Evolutionary conservation across 2,329 filamentous ascomycete genomes (phyloP).

Genomic region (Aspergillus niger): DNA sequence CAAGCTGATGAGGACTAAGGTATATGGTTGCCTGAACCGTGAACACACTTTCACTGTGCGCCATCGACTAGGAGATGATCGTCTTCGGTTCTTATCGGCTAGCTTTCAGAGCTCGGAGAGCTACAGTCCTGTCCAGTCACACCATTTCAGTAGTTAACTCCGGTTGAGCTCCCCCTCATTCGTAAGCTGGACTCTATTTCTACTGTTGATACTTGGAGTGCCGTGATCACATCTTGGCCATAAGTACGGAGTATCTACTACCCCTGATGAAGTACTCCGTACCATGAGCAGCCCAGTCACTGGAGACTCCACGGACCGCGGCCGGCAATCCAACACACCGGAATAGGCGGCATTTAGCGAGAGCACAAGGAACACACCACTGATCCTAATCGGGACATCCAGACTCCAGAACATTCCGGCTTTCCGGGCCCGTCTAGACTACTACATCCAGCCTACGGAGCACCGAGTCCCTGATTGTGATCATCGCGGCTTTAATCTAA

Average conservation of each 20-base stretch:
- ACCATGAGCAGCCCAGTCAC: too few species aligned
- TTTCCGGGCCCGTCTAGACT: background rate
- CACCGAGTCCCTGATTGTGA: constrained; percentile 8
- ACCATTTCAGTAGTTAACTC: background rate
- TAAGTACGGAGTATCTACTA: background rate
- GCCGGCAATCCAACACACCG: background rate
- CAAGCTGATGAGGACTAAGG: background rate
- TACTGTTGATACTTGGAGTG: too few species aligned
- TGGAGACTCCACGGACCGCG: background rate
- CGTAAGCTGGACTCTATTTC: too few species aligned
- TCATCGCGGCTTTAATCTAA: background rate
- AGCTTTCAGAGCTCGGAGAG: background rate
- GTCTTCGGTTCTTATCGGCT: background rate
- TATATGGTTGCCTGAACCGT: constrained; percentile 8
- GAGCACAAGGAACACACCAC: background rate
- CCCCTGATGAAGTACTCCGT: background rate
- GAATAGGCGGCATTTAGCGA: constrained; percentile 1
- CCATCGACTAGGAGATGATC: background rate
- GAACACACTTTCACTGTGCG: background rate
- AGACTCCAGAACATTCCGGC: background rate
- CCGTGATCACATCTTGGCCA: too few species aligned
- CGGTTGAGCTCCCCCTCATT: background rate
- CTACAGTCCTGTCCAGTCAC: background rate
- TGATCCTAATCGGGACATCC: background rate
- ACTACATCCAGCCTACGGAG: background rate